Evolutionary conservation across 192 early-diverging fungal species (phyloP), one percentile per base, ranked within the genome.

Genomic region (Linderina pennispora): DNA sequence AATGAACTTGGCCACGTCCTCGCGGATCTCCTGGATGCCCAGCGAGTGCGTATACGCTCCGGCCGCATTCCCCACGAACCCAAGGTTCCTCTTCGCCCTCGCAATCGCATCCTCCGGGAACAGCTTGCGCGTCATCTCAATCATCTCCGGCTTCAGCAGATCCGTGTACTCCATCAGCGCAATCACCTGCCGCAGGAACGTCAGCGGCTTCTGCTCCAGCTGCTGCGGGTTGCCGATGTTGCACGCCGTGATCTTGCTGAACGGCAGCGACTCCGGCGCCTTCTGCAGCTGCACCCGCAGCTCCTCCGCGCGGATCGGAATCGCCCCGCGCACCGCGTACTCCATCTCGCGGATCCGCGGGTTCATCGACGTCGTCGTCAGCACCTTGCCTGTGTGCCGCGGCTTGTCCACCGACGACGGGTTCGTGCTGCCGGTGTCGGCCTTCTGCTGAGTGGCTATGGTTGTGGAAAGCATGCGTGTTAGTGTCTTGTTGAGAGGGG

Each of bases 11-110:
- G 96, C 91, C 4, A 98, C 87, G 54, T 88, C 76, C 65, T 91
- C 62, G 26, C 96, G 79, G 25, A 98, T 80, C 33, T 80, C 65
- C 6, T 75, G 76, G 23, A 97, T 87, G 28, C 94, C 96, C 65
- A 95, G 87, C 17, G 94, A 97, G 55, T 96, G 94, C 17, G 84
- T 89, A 66, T 99, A 99, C 9, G 92, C 91, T 23, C 96, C 96
- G 2, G 82, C 64, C 19, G 83, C 85, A 24, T 82, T 81, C 44
- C 88, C 76, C 17, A 90, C 74, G 35, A 76, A 77, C 35, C 86
- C 42, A 34, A 94, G 78, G 23, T 77, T 62, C 39, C 82, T 80
- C 34, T 40, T 48, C 18, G 96, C 94, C 21, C 94, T 78, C 23
- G 66, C 82, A 50, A 96, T 87, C 1, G 89, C 92, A 59, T 99